Conservation (phyloP, 441 rosid genomes). For the Arabidopsis lyrata region DNA sequence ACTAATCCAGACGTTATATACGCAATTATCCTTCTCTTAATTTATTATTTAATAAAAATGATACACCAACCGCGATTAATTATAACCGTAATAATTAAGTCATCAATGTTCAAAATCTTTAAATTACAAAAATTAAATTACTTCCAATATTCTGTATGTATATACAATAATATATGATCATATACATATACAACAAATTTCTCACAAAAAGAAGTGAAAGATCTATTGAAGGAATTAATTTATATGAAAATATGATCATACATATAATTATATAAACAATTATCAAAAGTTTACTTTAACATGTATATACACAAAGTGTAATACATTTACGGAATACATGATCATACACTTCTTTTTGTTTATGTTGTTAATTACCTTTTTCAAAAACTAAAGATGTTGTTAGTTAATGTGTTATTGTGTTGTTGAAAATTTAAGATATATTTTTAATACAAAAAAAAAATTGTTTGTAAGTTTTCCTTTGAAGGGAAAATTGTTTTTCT, state of each 20-base stretch:
- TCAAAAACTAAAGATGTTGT: too few species aligned
- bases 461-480: background rate
- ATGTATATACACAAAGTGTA: background rate
- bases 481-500: background rate
- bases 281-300: background rate
- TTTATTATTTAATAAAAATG: constrained; percentile 27
- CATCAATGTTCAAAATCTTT: constrained; percentile 21
- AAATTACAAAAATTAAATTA: background rate
- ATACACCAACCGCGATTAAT: constrained; percentile 39
- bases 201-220: background rate
- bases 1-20: constrained; percentile 41
- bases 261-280: background rate
- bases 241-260: background rate
- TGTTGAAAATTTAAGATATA: background rate
- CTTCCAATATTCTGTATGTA: background rate
- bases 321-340: background rate
- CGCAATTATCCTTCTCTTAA: constrained; percentile 14
- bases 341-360: background rate
- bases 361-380: background rate
- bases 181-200: background rate
- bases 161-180: too few species aligned
- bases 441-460: background rate
- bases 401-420: background rate
- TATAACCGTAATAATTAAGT: constrained; percentile 35
- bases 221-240: background rate